These are phyloP conservation scores for Diplogelasinospora grovesii DNA, from an alignment of 495 filamentous ascomycete genomes.

Conservation along the genomic window DNA sequence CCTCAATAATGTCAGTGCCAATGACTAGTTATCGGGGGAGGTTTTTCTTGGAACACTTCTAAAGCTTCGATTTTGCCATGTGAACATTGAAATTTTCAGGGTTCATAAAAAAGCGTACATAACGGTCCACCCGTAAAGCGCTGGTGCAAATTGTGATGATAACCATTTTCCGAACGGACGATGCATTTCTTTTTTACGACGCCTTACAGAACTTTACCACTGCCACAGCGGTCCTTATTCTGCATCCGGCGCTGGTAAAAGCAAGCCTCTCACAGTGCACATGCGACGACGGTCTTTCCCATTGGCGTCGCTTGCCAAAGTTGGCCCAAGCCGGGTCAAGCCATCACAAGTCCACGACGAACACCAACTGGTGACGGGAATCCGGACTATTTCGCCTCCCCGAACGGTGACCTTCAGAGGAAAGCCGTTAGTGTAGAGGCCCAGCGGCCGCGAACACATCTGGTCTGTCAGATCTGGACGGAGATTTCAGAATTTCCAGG, in stretches of 20 bases:
- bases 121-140: too few species aligned
- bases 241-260: slow-evolving; percentile 1
- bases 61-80: slow-evolving; percentile 20
- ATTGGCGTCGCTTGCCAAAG: slow-evolving; percentile 5
- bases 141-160: too few species aligned
- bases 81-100: slow-evolving; percentile 4
- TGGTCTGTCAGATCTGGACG: background rate
- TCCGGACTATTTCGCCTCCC: background rate
- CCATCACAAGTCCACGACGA: slow-evolving; percentile 2
- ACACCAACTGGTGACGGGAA: background rate
- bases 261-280: background rate
- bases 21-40: slow-evolving; percentile 23
- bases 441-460: too few species aligned
- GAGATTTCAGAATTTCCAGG: background rate
- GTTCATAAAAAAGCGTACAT: too few species aligned
- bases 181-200: too few species aligned
- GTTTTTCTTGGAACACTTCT: slow-evolving; percentile 11
- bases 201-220: too few species aligned
- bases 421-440: too few species aligned
- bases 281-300: background rate
- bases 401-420: background rate
- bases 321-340: slow-evolving; percentile 12
- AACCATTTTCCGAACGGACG: too few species aligned
- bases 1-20: slow-evolving; percentile 19
- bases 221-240: slow-evolving; percentile 3